A percentile compares a stretch with the other conserved stretches of the same genome.
phyloP scores from a whole-genome alignment of 2,329 filamentous ascomycete genomes.

The Ceratocystis destructans region DNA sequence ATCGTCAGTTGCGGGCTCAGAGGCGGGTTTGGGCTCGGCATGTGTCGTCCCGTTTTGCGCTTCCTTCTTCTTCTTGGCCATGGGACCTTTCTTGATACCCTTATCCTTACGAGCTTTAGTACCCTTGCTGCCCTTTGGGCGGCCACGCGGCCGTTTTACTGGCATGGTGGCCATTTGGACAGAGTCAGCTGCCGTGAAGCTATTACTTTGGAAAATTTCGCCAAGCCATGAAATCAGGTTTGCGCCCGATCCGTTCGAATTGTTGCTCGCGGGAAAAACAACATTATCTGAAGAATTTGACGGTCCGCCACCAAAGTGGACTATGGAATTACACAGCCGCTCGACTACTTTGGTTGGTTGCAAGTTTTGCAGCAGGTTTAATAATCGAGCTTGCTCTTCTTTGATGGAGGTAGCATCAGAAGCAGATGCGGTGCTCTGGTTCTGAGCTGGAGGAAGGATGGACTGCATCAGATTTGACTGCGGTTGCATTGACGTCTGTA shows the following conservation, averaged over 20 bases:
- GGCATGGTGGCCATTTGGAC: constrained; percentile 7
- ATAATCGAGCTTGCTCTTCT: constrained; percentile 44
- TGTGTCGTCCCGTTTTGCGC: not conserved
- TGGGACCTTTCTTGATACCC: constrained; percentile 14
- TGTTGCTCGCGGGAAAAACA: constrained; percentile 42
- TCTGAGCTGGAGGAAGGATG: constrained; percentile 11
- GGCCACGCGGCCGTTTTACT: constrained; percentile 31
- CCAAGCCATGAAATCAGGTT: constrained; percentile 48
- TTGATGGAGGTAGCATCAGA: constrained; percentile 28
- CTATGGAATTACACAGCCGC: constrained; percentile 47
- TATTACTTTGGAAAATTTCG: constrained; percentile 41
- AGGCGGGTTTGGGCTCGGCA: not conserved
- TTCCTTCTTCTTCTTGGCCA: constrained; percentile 13
- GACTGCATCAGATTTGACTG: constrained; percentile 10
- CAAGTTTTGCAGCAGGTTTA: constrained; percentile 42
- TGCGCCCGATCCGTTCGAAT: constrained; percentile 42
- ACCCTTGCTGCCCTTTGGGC: constrained; percentile 38
- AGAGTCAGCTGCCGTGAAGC: constrained; percentile 14
- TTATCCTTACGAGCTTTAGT: constrained; percentile 32
- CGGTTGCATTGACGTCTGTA: constrained; percentile 10
- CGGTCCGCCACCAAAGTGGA: constrained; percentile 49
- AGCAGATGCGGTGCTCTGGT: constrained; percentile 4
- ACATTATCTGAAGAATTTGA: constrained; percentile 38
- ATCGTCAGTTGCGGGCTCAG: not conserved
- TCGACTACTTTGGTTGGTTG: constrained; percentile 45